A percentile compares a stretch with the other conserved stretches of the same genome.
Evolutionary conservation across 2,329 filamentous ascomycete species (phyloP).

Genomic region (Pestalotiopsis sp.): DNA sequence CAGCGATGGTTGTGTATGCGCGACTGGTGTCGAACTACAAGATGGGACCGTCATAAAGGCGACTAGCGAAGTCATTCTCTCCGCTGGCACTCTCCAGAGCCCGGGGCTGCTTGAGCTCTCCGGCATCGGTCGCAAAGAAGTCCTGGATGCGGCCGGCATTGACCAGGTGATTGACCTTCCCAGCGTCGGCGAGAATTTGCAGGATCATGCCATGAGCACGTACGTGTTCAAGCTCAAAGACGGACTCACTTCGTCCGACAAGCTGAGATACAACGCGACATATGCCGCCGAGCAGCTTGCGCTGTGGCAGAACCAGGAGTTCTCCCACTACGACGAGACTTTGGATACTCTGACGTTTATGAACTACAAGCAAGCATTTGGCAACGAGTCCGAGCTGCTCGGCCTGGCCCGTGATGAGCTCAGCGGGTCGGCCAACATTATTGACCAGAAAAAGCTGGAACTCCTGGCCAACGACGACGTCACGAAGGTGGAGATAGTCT

Average conservation of each 20-base stretch:
- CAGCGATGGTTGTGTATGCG: conserved; percentile 19
- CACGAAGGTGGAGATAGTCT: conserved; percentile 45
- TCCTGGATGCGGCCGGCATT: conserved; percentile 47
- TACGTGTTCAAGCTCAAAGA: conserved; percentile 12
- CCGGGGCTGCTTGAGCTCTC: conserved; percentile 39
- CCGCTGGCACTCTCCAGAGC: conserved; percentile 43
- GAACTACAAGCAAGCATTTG: conserved; percentile 40
- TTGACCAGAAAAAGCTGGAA: conserved; percentile 41
- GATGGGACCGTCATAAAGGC: conserved; percentile 23
- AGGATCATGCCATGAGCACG: conserved; percentile 42
- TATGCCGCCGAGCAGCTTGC: conserved; percentile 39
- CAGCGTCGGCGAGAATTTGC: conserved; percentile 51
- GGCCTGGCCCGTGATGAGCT: conserved; percentile 35
- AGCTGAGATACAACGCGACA: neutral
- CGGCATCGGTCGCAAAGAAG: conserved; percentile 39
- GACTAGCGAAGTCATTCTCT: conserved; percentile 44
- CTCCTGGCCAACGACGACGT: conserved; percentile 39
- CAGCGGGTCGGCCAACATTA: conserved; percentile 28
- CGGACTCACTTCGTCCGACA: conserved; percentile 27
- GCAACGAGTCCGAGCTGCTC: conserved; percentile 33
- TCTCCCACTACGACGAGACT: conserved; percentile 42
- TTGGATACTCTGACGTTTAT: conserved; percentile 42
- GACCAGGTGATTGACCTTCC: conserved; percentile 43
- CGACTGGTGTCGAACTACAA: conserved; percentile 27
- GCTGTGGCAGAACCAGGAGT: conserved; percentile 33